These are phyloP conservation scores for Rauvolfia tetraphylla DNA, from an alignment of 257 asterid species.

Conservation along the genomic window DNA sequence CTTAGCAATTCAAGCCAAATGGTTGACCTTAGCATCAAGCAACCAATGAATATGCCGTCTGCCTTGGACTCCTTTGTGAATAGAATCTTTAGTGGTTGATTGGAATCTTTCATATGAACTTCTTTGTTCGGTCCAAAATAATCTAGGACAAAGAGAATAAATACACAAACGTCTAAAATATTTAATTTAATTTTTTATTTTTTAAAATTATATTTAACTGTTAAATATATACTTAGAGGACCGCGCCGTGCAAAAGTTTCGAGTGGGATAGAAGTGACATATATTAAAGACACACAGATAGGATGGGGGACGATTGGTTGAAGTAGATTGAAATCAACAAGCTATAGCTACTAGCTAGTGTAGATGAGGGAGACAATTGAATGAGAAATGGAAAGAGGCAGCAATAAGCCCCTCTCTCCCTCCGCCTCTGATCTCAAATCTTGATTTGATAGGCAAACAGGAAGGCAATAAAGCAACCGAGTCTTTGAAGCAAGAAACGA, in stretches of 20 bases:
- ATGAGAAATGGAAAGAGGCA: background rate
- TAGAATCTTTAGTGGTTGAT: background rate
- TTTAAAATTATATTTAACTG: too few species aligned
- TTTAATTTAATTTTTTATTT: too few species aligned
- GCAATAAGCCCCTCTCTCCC: background rate
- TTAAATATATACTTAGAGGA: too few species aligned
- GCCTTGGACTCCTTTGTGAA: background rate
- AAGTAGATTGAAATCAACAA: background rate
- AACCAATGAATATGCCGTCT: background rate
- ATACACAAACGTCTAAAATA: background rate
- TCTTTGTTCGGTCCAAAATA: background rate
- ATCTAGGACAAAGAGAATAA: background rate
- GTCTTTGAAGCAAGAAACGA: background rate
- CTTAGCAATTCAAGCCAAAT: background rate
- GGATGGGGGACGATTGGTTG: slow-evolving; percentile 1
- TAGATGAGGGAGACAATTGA: slow-evolving; percentile 3
- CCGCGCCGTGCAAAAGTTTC: too few species aligned
- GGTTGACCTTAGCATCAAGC: background rate
- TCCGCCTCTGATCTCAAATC: background rate
- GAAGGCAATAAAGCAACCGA: background rate
- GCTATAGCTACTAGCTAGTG: background rate
- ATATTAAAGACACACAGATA: background rate
- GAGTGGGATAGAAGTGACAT: too few species aligned
- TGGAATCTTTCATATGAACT: background rate
- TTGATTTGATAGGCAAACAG: slow-evolving; percentile 14